Base-by-base conservation (phyloP, 208 protist species). In the Perkinsela sp. region DNA sequence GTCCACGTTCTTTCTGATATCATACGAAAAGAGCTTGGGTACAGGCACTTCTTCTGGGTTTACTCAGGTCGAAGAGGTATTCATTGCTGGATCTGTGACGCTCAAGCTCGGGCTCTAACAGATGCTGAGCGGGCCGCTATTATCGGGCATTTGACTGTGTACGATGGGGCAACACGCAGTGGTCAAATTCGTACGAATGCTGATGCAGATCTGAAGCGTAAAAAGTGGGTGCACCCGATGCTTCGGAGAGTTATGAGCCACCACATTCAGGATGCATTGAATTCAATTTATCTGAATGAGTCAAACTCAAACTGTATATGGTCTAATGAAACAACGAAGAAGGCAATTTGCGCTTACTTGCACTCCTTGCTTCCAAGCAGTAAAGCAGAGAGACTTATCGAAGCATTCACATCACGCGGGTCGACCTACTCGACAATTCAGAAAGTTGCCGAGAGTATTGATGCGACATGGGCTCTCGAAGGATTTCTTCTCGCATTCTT, bases 51-150 rank as follows among this genome's bases (percentile, higher is more conserved):
- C 29, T 80, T 98, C 1, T 97, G 92, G 71, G 93, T 98, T 1
- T 99, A 96, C 75, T 95, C 85, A 31, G 97, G 97, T 29, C 81
- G 97, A 6, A 90, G 97, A 76, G 97, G 97, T 72, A 83, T 98
- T 31, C 97, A 99, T 76, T 82, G 96, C 73, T 99, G 97, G 96
- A 94, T 98, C 30, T 96, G 90, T 72, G 97, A 99, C 77, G 67
- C 73, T 32, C 69, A 77, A 0, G 95, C 95, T 0, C 77, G 93
- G 0, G 75, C 67, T 32, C 72, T 98, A 67, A 77, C 73, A 1
- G 79, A 95, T 32, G 89, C 97, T 16, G 85, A 85, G 69, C 88
- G 95, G 29, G 66, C 72, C 1, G 81, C 90, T 0, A 69, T 98
- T 0, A 83, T 93, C 0, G 81, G 86, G 1, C 97, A 97, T 72